phyloP scores from a whole-genome alignment of 257 asterid genomes.

The Dorcoceras hygrometricum region DNA sequence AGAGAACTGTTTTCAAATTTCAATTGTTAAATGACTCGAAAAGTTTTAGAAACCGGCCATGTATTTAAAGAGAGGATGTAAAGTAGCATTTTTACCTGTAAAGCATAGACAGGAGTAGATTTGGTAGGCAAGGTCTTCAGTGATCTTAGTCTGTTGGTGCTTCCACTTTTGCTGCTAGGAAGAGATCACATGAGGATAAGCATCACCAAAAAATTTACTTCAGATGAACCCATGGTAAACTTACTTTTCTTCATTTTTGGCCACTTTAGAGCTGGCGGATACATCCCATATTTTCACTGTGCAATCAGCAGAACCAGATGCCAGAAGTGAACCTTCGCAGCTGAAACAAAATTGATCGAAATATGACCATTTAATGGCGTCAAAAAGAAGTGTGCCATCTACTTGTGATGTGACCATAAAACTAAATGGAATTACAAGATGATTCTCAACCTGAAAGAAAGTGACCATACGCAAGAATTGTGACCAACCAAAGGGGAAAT shows the following conservation, averaged over 20 bases:
- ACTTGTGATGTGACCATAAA: not conserved
- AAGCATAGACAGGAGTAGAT: conserved; percentile 53
- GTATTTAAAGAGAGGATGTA: not conserved
- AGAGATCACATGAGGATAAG: not conserved
- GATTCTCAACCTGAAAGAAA: conserved; percentile 70
- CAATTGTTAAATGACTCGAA: not conserved
- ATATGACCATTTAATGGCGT: conserved; percentile 6
- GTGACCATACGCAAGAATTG: conserved; percentile 93
- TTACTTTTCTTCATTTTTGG: conserved; percentile 76
- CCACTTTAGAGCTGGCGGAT: conserved; percentile 63
- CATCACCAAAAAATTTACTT: not conserved
- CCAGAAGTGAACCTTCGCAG: conserved; percentile 96
- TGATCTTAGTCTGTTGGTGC: conserved; percentile 63
- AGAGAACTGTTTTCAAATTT: conserved; percentile 42
- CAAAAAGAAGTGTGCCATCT: conserved; percentile 13
- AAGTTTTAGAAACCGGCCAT: not conserved
- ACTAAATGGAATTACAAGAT: conserved; percentile 11
- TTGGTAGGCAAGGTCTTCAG: conserved; percentile 71
- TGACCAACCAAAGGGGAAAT: conserved; percentile 91
- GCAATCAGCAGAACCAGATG: conserved; percentile 99
- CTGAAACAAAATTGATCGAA: conserved; percentile 40
- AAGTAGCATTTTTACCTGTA: conserved; percentile 35
- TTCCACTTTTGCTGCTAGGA: conserved; percentile 57
- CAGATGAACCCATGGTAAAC: conserved; percentile 16
- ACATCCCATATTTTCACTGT: conserved; percentile 98